Conservation (phyloP, 345 rosid species). For the Streptanthus diversifolius region DNA sequence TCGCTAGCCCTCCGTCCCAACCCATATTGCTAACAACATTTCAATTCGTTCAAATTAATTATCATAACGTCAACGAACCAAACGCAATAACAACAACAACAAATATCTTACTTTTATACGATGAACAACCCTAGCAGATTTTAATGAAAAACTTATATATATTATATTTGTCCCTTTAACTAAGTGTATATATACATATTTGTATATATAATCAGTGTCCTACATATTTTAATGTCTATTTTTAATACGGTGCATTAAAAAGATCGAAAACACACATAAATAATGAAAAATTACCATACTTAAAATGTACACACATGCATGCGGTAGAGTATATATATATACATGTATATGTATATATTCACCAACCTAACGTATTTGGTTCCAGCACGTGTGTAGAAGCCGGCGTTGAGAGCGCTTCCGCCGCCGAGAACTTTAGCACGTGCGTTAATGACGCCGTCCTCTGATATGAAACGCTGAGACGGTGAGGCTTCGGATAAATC, state of each 20-base stretch:
- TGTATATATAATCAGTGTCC: neutral
- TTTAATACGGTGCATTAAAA: neutral
- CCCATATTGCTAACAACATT: slow-evolving; percentile 37
- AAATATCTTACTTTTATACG: neutral
- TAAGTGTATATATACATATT: neutral
- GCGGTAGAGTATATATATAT: neutral
- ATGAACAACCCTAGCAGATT: neutral
- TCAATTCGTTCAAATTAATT: neutral
- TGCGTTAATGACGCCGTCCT: slow-evolving; percentile 69
- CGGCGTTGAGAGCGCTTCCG: slow-evolving; percentile 61
- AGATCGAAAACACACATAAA: neutral
- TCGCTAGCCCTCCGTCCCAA: slow-evolving; percentile 51
- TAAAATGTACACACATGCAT: neutral
- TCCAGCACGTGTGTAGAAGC: slow-evolving; percentile 60
- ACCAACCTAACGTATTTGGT: slow-evolving; percentile 41
- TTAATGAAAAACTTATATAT: neutral
- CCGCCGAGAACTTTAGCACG: slow-evolving; percentile 75
- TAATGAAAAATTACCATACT: neutral
- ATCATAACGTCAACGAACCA: neutral
- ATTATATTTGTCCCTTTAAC: neutral
- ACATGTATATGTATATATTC: neutral
- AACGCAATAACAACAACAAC: neutral
- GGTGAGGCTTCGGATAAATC: slow-evolving; percentile 53
- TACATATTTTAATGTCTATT: too few species aligned
- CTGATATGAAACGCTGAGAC: slow-evolving; percentile 62